Evolutionary conservation across 2,329 filamentous ascomycete species (phyloP), one percentile per base, ranked within the genome.

Genomic region (Coniochaeta ligniaria): DNA sequence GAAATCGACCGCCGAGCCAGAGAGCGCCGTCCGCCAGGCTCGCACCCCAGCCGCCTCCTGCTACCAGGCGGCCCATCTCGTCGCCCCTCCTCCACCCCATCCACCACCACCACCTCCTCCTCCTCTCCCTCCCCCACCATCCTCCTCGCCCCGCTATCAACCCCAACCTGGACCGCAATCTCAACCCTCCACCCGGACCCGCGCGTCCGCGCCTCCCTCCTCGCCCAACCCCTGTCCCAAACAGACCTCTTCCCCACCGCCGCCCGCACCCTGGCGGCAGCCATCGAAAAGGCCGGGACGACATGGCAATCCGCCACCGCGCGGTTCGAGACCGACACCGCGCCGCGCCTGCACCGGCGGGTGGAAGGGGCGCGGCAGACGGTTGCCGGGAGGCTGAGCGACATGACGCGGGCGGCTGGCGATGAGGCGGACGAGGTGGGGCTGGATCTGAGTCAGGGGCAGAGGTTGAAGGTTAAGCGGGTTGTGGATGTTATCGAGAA

Each of bases 371-470:
- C 81, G 33, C 78, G 80, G 20, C 71, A 76, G 24, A 76, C 77
- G 22, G 73, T 84, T 16, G 78, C 76, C 2, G 76, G 78, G n/a
- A 81, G 84, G 50, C 72, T 88, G 26, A 82, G 81, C 14, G 78
- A 79, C 11, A 76, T 87, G 67, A 88, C 92, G 20, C 84, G 88
- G 17, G 78, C 80, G 35, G 85, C 88, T 0, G 87, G 88, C 0
- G 90, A 96, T 69, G 87, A 91, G 65, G 92, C 92, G 0, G 92
- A 97, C 67, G 86, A 88, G 63, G 85, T 95, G 31, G 87, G 83
- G 54, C 85, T 87, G 57, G 89, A 95, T 66, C 78, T 97, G 2
- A 88, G 89, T 9, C 88, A 88, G 17, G 86, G 85, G 31, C 89
- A 92, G 70, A 88, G 92, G 9, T 80, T 96, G 57, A 86, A 90